Percentiles rank a stretch among this genome's conserved stretches.
Evolutionary conservation across 345 rosid species (phyloP).

Genomic region (Laguncularia racemosa): DNA sequence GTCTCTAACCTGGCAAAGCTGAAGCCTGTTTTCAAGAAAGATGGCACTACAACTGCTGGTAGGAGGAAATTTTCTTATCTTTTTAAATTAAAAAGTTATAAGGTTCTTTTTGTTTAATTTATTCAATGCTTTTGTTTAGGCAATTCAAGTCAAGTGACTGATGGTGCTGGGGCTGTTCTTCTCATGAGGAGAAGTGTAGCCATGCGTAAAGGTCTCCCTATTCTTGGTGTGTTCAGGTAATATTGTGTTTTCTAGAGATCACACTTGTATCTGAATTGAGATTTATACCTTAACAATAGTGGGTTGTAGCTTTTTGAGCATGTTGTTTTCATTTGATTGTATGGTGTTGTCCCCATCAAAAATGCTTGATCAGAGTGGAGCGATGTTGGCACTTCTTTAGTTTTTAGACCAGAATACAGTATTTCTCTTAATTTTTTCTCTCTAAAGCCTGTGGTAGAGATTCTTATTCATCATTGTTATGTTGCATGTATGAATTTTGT

Average conservation of each 20-base stretch:
- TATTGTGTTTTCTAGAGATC: too few species aligned
- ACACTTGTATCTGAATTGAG: too few species aligned
- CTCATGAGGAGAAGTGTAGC: slow-evolving; percentile 92
- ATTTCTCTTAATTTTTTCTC: too few species aligned
- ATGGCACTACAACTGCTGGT: slow-evolving; percentile 96
- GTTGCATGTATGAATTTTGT: too few species aligned
- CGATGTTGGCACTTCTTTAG: too few species aligned
- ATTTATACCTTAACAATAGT: too few species aligned
- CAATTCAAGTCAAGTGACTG: slow-evolving; percentile 90
- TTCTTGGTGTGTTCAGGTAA: slow-evolving; percentile 90
- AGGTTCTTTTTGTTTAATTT: not conserved
- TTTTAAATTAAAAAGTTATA: not conserved
- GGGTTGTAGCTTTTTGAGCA: too few species aligned
- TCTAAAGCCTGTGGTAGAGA: not conserved
- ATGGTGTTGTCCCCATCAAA: too few species aligned
- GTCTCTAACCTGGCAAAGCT: slow-evolving; percentile 56
- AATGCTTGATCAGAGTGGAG: not conserved
- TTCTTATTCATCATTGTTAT: too few species aligned
- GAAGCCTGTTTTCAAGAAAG: slow-evolving; percentile 79
- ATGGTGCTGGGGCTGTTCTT: slow-evolving; percentile 94
- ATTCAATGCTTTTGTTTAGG: slow-evolving; percentile 27
- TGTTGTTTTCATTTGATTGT: too few species aligned
- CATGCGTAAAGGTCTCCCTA: slow-evolving; percentile 60
- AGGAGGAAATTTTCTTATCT: slow-evolving; percentile 6
- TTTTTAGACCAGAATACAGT: too few species aligned